Percentiles rank a stretch among this genome's conserved stretches.
phyloP scores from a whole-genome alignment of 2,329 filamentous ascomycete genomes.

The Didymella pinodella region DNA sequence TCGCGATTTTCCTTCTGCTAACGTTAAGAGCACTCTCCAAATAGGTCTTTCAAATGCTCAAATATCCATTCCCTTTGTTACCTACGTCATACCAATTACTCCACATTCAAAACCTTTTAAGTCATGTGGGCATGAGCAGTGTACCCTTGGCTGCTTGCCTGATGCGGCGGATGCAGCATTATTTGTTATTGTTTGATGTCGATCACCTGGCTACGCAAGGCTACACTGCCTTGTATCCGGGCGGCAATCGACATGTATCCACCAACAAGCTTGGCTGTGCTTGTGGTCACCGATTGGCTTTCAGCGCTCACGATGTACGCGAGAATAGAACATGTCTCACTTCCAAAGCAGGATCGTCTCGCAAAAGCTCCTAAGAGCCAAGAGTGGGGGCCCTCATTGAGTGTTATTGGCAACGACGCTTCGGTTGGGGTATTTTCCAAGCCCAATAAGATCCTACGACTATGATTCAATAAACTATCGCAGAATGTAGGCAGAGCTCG shows the following conservation, averaged over 20 bases:
- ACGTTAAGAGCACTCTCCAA: background rate
- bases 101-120: background rate
- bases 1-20: background rate
- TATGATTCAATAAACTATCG: background rate
- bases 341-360: background rate
- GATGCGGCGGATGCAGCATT: background rate
- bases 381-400: background rate
- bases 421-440: background rate
- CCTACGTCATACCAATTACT: background rate
- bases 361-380: background rate
- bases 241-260: background rate
- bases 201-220: conserved; percentile 2
- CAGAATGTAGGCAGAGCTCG: background rate
- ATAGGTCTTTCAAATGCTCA: background rate
- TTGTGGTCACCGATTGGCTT: conserved; percentile 2
- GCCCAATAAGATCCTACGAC: background rate
- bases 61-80: background rate
- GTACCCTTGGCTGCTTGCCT: conserved; percentile 3
- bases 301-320: background rate
- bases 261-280: conserved; percentile 3
- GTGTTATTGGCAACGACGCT: background rate
- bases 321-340: background rate
- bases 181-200: background rate
- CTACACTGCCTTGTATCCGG: conserved; percentile 1
- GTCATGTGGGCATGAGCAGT: background rate